Conservation (phyloP, 163 green algal species). For the Botryococcus braunii region DNA sequence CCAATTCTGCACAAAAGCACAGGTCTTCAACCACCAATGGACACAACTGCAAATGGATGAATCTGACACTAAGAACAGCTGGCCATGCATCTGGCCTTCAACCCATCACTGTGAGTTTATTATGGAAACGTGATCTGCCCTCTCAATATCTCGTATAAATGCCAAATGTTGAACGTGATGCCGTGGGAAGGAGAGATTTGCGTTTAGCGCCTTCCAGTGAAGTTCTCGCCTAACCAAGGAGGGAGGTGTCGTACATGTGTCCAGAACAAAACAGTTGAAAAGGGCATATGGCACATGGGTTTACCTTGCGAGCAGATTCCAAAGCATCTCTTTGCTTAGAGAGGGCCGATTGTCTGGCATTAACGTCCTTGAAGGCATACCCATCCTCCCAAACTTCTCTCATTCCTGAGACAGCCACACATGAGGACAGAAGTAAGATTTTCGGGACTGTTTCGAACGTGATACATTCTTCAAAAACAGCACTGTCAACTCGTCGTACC, state of each 20-base stretch:
- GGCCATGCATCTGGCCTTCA: too few relatives aligned
- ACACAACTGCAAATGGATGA: too few relatives aligned
- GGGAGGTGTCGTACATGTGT: neutral
- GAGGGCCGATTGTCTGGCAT: slow-evolving; percentile 17
- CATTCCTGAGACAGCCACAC: too few relatives aligned
- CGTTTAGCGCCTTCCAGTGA: neutral
- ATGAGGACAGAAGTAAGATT: too few relatives aligned
- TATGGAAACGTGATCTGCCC: neutral
- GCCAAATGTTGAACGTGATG: neutral
- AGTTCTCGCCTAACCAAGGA: neutral
- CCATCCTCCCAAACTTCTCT: slow-evolving; percentile 67
- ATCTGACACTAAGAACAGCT: too few relatives aligned
- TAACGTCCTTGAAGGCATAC: slow-evolving; percentile 47
- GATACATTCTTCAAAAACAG: too few relatives aligned
- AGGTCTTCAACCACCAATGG: too few relatives aligned
- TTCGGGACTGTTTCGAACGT: too few relatives aligned
- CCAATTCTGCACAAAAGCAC: too few relatives aligned
- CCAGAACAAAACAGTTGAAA: neutral
- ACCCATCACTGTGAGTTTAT: neutral
- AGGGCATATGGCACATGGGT: neutral
- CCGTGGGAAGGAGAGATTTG: neutral
- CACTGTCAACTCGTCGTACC: too few relatives aligned
- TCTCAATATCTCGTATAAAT: neutral
- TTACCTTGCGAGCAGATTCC: slow-evolving; percentile 58
- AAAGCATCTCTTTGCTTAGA: slow-evolving; percentile 41